Evolutionary conservation across 2,329 filamentous ascomycete species (phyloP), one percentile per base, ranked within the genome.

Genomic region (Cyphellophora europaea): DNA sequence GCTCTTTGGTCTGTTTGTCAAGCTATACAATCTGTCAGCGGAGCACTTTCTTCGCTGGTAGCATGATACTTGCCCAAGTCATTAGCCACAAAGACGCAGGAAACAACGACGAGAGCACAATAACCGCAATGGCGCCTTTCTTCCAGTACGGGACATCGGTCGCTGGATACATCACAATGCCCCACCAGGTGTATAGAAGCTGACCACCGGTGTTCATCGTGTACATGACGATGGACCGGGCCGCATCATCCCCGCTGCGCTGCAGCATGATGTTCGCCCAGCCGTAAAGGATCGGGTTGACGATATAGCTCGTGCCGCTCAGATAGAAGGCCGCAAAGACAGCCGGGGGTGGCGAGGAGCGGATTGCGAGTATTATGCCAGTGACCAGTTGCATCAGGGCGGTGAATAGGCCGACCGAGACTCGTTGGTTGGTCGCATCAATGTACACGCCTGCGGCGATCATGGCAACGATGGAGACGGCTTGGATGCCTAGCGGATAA

Each of bases 71-170:
- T n/a, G n/a, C n/a, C n/a, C n/a, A n/a, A n/a, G n/a, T n/a, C n/a
- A n/a, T n/a, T n/a, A n/a, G n/a, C n/a, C n/a, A n/a, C n/a, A n/a
- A n/a, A n/a, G n/a, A n/a, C n/a, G n/a, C n/a, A n/a, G n/a, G n/a
- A n/a, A n/a, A n/a, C n/a, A n/a, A n/a, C n/a, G n/a, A n/a, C n/a
- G n/a, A n/a, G n/a, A n/a, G n/a, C n/a, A n/a, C 27, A n/a, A 29
- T 29, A 5, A 29, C 8, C n/a, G 27, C n/a, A n/a, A 29, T 29
- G 27, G 27, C 27, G n/a, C 27, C 27, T 29, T 29, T 29, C 27
- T 29, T 29, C 27, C 27, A 29, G n/a, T 29, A 29, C n/a, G 27
- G 27, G 8, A 14, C 27, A n/a, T 29, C 27, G n/a, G 27, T 5
- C 5, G 27, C 27, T n/a, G 27, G 27, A 29, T 29, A 29, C 12